Evolutionary conservation across 2,329 filamentous ascomycete genomes (phyloP), one percentile per base, ranked within the genome.

Genomic region (Botrytis fragariae): DNA sequence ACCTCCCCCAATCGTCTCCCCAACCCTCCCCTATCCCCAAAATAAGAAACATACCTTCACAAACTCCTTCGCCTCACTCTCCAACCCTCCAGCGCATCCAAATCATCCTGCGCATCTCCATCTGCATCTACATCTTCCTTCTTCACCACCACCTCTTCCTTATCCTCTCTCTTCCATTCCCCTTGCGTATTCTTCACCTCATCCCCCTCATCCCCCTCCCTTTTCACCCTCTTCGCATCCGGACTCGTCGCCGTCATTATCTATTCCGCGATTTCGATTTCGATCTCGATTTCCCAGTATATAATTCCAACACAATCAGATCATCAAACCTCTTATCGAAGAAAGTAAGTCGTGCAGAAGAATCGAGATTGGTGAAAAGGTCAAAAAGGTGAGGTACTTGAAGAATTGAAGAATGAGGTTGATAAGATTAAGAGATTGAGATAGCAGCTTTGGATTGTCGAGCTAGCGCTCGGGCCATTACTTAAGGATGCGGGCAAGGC

Each of bases 1-100:
- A 65, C 8, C n/a, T 18, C 4, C 16, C 12, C 37, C 35, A 32
- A 51, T 63, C 61, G 25, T n/a, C 6, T 29, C 25, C 20, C 3
- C 64, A 16, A 3, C 0, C 32, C 35, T 3, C 8, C 5, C 8
- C 25, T 1, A 4, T 22, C 63, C 29, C 10, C 6, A 3, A 64
- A 57, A 48, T n/a, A 72, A 32, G 37, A 51, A 57, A 82, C 82
- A 79, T 78, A 91, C 94, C 87, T 98, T 98, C 81, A 93, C 92
- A 80, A 95, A 97, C 81, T 97, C 95, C 79, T 95, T 97, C 72
- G 92, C 91, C 81, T 97, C 94, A 48, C 90, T 87, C 80, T 95
- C 93, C 60, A 98, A 90, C 75, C 90, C 80, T 94, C 92, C 76
- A 97, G 88, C 63, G 93, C 91, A 81, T 94, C 93, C 79, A 90